A percentile compares a stretch with the other conserved stretches of the same genome.
Evolutionary conservation across 2,329 filamentous ascomycete genomes (phyloP).

Genomic region (Cytospora piceicola): DNA sequence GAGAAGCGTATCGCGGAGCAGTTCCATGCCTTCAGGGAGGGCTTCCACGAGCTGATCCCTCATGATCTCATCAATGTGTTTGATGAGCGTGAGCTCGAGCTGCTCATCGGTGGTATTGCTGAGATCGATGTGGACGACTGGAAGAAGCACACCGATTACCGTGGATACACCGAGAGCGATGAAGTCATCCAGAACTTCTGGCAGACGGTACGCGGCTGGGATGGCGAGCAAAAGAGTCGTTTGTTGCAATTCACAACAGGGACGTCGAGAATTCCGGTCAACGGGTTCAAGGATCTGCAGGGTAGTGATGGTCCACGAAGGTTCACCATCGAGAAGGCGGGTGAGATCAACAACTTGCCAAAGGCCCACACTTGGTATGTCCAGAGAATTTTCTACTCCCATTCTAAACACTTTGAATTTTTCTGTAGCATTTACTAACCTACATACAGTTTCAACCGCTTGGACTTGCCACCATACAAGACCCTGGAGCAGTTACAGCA

Average conservation of each 20-base stretch:
- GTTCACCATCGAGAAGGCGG: conserved; percentile 98
- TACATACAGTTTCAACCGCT: conserved; percentile 81
- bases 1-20: conserved; percentile 98
- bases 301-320: conserved; percentile 92
- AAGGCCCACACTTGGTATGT: conserved; percentile 98
- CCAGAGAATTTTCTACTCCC: conserved; percentile 19
- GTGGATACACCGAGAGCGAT: conserved; percentile 96
- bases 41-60: conserved; percentile 97
- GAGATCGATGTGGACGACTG: conserved; percentile 99
- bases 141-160: conserved; percentile 99
- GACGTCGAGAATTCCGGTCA: conserved; percentile 96
- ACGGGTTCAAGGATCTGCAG: conserved; percentile 98
- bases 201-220: conserved; percentile 96
- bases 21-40: conserved; percentile 96
- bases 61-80: conserved; percentile 97
- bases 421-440: neutral
- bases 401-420: neutral
- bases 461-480: conserved; percentile 95
- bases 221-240: conserved; percentile 96
- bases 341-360: conserved; percentile 85
- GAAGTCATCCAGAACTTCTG: conserved; percentile 99
- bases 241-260: conserved; percentile 96
- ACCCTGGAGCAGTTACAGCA: conserved; percentile 79
- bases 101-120: conserved; percentile 98
- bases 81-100: conserved; percentile 93